Percentiles rank a stretch among this genome's conserved stretches.
Conservation (phyloP, 352 stramenopile genomes). For the Phytophthora megakarya region DNA sequence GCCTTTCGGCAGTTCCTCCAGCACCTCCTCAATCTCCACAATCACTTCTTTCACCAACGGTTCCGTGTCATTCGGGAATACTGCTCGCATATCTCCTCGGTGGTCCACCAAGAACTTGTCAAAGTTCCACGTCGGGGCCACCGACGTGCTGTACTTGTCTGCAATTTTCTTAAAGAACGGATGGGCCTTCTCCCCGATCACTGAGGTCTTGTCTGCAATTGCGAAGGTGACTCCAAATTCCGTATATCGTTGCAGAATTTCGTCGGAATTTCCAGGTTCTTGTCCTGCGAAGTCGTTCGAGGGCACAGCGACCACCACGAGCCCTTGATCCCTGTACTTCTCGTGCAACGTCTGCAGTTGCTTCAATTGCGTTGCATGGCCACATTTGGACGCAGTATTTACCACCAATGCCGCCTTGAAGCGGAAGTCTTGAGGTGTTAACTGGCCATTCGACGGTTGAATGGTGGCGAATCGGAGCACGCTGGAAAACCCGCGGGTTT, state of each 20-base stretch:
- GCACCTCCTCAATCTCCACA: slow-evolving; percentile 65
- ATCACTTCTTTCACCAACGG: slow-evolving; percentile 61
- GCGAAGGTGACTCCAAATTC: slow-evolving; percentile 56
- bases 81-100: slow-evolving; percentile 58
- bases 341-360: slow-evolving; percentile 63
- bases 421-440: slow-evolving; percentile 43
- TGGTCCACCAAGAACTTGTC: slow-evolving; percentile 83
- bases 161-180: slow-evolving; percentile 71
- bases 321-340: slow-evolving; percentile 41
- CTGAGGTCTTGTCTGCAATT: slow-evolving; percentile 52
- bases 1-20: slow-evolving; percentile 49
- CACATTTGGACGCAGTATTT: slow-evolving; percentile 76
- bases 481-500: slow-evolving; percentile 44
- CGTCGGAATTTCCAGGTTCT: slow-evolving; percentile 50
- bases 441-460: slow-evolving; percentile 34
- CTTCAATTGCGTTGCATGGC: slow-evolving; percentile 49
- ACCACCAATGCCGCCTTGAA: slow-evolving; percentile 62
- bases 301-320: slow-evolving; percentile 67
- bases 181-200: slow-evolving; percentile 56
- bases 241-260: slow-evolving; percentile 53
- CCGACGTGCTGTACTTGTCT: slow-evolving; percentile 63
- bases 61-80: slow-evolving; percentile 81
- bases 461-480: slow-evolving; percentile 51
- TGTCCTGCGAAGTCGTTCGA: slow-evolving; percentile 72
- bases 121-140: slow-evolving; percentile 81